These are phyloP conservation scores for Alternaria triticina DNA, from an alignment of 2,329 filamentous ascomycete species.

Conservation along the genomic window DNA sequence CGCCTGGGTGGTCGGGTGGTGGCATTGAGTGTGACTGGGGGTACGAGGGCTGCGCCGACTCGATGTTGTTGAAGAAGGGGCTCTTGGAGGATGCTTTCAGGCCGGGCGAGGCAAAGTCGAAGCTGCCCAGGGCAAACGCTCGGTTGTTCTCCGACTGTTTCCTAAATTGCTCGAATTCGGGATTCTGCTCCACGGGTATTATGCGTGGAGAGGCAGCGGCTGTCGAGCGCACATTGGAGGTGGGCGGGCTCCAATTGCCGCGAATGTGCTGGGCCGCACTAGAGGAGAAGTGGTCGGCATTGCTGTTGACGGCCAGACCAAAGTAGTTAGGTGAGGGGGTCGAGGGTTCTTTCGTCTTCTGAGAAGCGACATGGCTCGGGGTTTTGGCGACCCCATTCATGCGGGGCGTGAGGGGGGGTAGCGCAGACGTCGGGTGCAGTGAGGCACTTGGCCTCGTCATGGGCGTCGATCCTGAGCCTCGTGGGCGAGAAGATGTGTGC, in stretches of 20 bases:
- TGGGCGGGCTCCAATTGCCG: constrained; percentile 76
- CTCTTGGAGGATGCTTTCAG: constrained; percentile 35
- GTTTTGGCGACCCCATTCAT: constrained; percentile 44
- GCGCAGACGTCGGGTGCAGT: constrained; percentile 29
- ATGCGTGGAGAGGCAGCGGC: constrained; percentile 71
- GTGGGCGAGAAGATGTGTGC: constrained; percentile 33
- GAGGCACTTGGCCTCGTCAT: constrained; percentile 38
- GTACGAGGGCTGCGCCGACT: constrained; percentile 34
- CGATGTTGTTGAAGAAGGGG: constrained; percentile 30
- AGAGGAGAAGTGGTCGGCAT: constrained; percentile 67
- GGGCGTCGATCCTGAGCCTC: constrained; percentile 31
- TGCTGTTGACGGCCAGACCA: constrained; percentile 68
- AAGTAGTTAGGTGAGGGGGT: constrained; percentile 83
- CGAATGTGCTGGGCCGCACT: constrained; percentile 64
- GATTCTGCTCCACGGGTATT: constrained; percentile 75
- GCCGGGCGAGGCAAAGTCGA: constrained; percentile 49
- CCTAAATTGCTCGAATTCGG: constrained; percentile 81
- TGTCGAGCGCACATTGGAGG: constrained; percentile 74
- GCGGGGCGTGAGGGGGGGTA: constrained; percentile 39
- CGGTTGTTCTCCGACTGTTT: constrained; percentile 69
- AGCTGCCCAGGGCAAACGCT: constrained; percentile 50
- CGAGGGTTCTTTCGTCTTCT: constrained; percentile 36
- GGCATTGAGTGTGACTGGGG: constrained; percentile 42
- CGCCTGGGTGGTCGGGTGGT: constrained; percentile 17
- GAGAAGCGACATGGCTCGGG: constrained; percentile 31